Evolutionary conservation across 371 early-diverging fungal species (phyloP).

Genomic region (Mucor sp.): DNA sequence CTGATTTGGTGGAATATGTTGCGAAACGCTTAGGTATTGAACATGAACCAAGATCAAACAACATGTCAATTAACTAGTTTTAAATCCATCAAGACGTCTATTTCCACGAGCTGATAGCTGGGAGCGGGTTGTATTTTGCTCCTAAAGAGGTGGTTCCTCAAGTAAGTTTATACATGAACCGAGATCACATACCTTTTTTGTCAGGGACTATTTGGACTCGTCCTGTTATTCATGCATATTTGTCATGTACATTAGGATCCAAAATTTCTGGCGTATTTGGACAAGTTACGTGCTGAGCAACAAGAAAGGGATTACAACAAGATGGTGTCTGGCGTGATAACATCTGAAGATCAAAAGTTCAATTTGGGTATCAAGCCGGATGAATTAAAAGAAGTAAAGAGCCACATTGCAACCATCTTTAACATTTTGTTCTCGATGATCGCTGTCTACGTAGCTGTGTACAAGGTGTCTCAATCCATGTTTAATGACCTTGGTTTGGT

Average conservation of each 20-base stretch:
- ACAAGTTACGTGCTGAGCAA: constrained; percentile 34
- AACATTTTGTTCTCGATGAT: constrained; percentile 67
- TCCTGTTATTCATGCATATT: not conserved
- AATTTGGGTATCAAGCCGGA: constrained; percentile 33
- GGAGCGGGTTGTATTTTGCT: constrained; percentile 30
- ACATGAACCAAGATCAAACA: not conserved
- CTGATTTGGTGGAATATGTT: constrained; percentile 24
- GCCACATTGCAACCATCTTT: constrained; percentile 57
- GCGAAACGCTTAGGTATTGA: not conserved
- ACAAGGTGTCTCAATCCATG: constrained; percentile 54
- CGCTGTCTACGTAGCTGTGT: constrained; percentile 65
- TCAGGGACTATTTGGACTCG: not conserved
- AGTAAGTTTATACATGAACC: constrained; percentile 7
- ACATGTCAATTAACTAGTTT: not conserved
- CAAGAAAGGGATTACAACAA: constrained; percentile 34
- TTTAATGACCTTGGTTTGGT: constrained; percentile 62
- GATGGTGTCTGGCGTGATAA: constrained; percentile 36
- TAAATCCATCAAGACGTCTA: constrained; percentile 6
- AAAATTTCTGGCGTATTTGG: constrained; percentile 33
- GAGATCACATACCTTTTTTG: not conserved
- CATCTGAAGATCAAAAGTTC: constrained; percentile 34
- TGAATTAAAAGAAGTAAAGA: constrained; percentile 53
- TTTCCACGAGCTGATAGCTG: constrained; percentile 41
- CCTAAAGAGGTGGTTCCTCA: constrained; percentile 30
- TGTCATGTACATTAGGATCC: constrained; percentile 26